Base-by-base conservation (phyloP, 345 rosid genomes). In the Clausena lansium region DNA sequence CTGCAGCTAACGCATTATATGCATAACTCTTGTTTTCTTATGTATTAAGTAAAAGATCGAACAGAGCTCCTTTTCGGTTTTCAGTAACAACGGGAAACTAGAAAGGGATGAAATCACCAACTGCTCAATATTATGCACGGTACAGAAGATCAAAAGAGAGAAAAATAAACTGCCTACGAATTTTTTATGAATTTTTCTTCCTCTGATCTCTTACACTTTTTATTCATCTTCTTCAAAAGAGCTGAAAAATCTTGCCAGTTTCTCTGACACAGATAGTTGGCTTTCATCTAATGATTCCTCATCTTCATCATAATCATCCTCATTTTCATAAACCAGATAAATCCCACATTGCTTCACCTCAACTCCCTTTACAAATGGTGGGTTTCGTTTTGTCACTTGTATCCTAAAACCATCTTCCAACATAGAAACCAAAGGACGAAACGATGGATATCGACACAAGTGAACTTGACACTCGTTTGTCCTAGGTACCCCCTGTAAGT, bases 401-500 rank as follows among this genome's bases (percentile, higher is more conserved):
- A 89, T 79, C 76, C 36, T 76, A 67, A 57, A 81, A 20, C 89
- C 93, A 60, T 83, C 80, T 62, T 71, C 64, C 85, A 87, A 28
- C 59, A 58, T 57, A 6, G 19, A 54, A 77, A 91, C 88, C 61
- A 88, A 68, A 2, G 86, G 87, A 50, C 55, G 71, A 15, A 7
- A 13, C 17, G 54, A 79, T 2, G 89, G 70, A 81, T 78, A 91
- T 9, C 93, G 81, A 76, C 88, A 82, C 57, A 91, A 64, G 88
- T 87, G 82, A 38, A 93, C 83, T 36, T 91, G 91, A 77, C 88
- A 88, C 32, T 76, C 65, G 60, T 82, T 75, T 25, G 84, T 80
- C 36, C 63, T 79, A 0, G 94, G 92, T 58, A 91, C 86, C 70
- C 96, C 96, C 58, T 1, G 36, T 22, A 93, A 73, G 39, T 70